A percentile compares a stretch with the other conserved stretches of the same genome.
Evolutionary conservation across 257 asterid species (phyloP).

Genomic region (Nicotiana paniculata): DNA sequence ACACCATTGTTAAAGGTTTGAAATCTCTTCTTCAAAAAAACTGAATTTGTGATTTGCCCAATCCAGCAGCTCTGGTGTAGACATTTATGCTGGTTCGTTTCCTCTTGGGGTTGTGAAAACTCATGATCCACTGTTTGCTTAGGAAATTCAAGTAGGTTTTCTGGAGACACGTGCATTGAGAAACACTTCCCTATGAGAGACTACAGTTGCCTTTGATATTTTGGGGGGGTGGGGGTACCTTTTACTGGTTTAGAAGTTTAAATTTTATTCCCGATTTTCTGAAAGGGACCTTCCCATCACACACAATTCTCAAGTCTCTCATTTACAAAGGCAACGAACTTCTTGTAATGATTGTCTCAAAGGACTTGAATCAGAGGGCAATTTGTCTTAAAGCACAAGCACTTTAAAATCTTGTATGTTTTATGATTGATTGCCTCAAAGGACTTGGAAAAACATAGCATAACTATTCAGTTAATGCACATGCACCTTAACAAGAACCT

Average conservation of each 20-base stretch:
- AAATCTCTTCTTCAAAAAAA: constrained; percentile 4
- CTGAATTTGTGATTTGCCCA: neutral
- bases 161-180: neutral
- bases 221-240: neutral
- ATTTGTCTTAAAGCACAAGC: neutral
- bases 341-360: neutral
- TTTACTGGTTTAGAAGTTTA: neutral
- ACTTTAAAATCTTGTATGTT: neutral
- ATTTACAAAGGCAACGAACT: neutral
- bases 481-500: neutral
- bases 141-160: neutral
- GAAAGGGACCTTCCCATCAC: neutral
- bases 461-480: neutral
- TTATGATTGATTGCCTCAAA: neutral
- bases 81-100: neutral
- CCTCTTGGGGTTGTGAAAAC: neutral
- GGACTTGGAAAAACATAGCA: neutral
- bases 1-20: constrained; percentile 84
- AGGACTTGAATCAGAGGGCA: neutral
- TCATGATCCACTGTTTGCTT: neutral
- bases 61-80: neutral
- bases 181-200: neutral
- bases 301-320: neutral
- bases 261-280: neutral
- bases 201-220: neutral